Evolutionary conservation across 208 protist genomes (phyloP).

Genomic region (Leishmania martiniquensis): DNA sequence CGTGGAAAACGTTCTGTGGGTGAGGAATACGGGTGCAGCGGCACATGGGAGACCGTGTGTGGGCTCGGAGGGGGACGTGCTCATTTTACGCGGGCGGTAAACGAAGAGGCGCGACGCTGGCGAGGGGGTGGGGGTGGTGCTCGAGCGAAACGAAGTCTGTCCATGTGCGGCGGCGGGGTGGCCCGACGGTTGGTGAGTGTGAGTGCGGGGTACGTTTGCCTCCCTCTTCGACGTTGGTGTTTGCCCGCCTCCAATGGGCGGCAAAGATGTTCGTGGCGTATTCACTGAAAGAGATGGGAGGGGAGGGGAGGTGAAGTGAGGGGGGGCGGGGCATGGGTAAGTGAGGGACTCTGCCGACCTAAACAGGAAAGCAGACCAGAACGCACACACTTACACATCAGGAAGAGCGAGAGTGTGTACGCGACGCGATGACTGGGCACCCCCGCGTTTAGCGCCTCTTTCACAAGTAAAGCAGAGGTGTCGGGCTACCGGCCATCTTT

Average conservation of each 20-base stretch:
- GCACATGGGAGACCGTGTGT: constrained; percentile 2
- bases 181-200: background rate
- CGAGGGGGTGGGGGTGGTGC: no score
- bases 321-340: no score
- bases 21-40: background rate
- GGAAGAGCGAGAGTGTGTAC: background rate
- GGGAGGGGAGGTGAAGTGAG: no score
- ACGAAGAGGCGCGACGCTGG: background rate
- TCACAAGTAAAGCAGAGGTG: background rate
- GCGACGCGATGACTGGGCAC: background rate
- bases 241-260: background rate
- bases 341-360: background rate
- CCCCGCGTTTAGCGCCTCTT: background rate
- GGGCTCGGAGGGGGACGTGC: background rate
- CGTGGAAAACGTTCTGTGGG: no score
- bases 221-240: background rate
- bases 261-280: background rate
- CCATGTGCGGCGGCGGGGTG: background rate
- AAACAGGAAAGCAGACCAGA: no score
- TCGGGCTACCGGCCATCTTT: background rate
- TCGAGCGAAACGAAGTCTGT: background rate
- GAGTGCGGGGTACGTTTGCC: background rate
- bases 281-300: no score
- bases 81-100: background rate
- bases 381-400: background rate